phyloP scores from a whole-genome alignment of 2,329 filamentous ascomycete species.

The Exophiala lecanii-corni region DNA sequence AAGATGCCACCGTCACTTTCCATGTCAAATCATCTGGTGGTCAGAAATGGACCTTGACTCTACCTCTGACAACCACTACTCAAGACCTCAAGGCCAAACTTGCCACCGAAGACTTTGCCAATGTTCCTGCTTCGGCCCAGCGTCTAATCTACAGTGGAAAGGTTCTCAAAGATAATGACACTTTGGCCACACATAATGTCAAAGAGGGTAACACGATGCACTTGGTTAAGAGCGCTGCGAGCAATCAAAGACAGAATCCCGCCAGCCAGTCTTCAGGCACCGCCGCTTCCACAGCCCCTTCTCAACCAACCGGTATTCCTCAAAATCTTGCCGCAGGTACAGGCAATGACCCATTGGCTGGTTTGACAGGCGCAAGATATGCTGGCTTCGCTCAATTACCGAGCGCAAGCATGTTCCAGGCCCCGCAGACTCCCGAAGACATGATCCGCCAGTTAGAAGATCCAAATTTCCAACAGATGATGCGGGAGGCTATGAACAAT shows the following conservation, averaged over 20 bases:
- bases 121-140: conserved; percentile 81
- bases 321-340: conserved; percentile 46
- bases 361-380: conserved; percentile 86
- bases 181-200: conserved; percentile 82
- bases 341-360: conserved; percentile 84
- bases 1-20: conserved; percentile 67
- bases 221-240: conserved; percentile 91
- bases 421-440: conserved; percentile 74
- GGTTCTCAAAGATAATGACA: conserved; percentile 92
- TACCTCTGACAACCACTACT: conserved; percentile 70
- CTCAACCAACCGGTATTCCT: conserved; percentile 37
- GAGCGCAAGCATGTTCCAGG: conserved; percentile 86
- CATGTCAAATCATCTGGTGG: conserved; percentile 97
- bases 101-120: conserved; percentile 72
- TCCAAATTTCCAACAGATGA: conserved; percentile 75
- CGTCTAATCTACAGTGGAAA: conserved; percentile 96
- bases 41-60: conserved; percentile 75
- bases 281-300: conserved; percentile 27
- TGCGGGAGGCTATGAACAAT: conserved; percentile 95
- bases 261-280: conserved; percentile 44
- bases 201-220: conserved; percentile 95
- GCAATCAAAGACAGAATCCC: conserved; percentile 64
- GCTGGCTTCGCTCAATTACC: conserved; percentile 88
- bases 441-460: conserved; percentile 83
- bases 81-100: conserved; percentile 87